Evolutionary conservation across 148 eudicot genomes (phyloP).

Genomic region (Fallopia convolvulus): DNA sequence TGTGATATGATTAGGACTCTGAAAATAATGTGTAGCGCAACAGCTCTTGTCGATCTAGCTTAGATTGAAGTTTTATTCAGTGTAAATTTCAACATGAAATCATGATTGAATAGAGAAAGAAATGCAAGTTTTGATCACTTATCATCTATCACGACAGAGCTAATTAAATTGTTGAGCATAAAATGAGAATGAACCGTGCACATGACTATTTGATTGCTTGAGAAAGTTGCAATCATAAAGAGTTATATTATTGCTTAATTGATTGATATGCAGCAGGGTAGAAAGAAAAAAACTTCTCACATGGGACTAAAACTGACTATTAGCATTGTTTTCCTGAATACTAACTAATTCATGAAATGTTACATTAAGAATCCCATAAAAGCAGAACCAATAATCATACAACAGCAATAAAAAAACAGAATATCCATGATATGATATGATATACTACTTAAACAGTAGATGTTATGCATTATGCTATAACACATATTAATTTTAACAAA

Average conservation of each 20-base stretch:
- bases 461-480: no score
- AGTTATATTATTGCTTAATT: background rate
- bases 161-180: background rate
- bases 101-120: background rate
- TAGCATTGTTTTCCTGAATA: background rate
- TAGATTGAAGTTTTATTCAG: background rate
- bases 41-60: background rate
- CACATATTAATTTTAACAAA: no score
- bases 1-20: background rate
- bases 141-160: background rate
- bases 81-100: conserved; percentile 7
- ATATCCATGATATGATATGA: background rate
- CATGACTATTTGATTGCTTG: background rate
- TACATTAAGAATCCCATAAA: background rate
- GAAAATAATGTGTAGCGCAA: background rate
- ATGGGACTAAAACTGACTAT: background rate
- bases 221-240: background rate
- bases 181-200: background rate
- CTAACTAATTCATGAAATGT: background rate
- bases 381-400: background rate
- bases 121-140: background rate
- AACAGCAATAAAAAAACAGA: background rate
- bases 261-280: background rate
- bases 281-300: background rate
- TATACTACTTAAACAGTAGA: no score